Base-by-base conservation (phyloP, 352 stramenopile genomes). In the Bremia lactucae region DNA sequence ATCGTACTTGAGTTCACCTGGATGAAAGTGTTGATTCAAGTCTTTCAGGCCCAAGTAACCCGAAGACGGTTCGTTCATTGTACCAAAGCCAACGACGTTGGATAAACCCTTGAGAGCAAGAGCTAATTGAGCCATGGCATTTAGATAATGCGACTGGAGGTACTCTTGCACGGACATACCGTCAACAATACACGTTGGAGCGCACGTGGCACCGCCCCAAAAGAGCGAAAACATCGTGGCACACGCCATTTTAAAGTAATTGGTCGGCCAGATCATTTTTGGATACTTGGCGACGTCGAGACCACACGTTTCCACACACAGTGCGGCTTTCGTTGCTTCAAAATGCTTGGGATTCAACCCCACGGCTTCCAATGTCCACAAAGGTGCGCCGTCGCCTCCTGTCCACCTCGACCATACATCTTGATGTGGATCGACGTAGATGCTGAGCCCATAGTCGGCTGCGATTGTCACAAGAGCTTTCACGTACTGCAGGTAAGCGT, bases 171-270 rank as follows among this genome's bases (percentile, higher is more conserved):
- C 79, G 28, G 71, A 65, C 38, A 86, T 52, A 15, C 69, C 73
- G 38, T 89, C 72, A 8, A 95, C 64, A 22, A 58, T 54, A 28
- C 79, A 85, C 7, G 43, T 52, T 8, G 83, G 83, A 8, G 86
- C 82, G 33, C 82, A 72, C 10, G 57, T 55, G 31, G 75, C 57
- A 24, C 86, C 86, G 13, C 60, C 79, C 52, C 62, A 96, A 49
- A 95, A 96, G 1, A 96, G 57, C 29, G 82, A 95, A 45, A 92
- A 95, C 86, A 96, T 95, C 11, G 84, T 95, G 5, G 77, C 82
- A 33, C 65, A 73, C 2, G 66, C 83, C 36, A 90, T 68, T 39
- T 93, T 93, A 55, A 78, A 84, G 51, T 94, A 91, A 51, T 95
- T 95, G 31, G 82, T 87, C 13, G 74, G 78, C 85, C 85, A 96